Conservation (phyloP, 768 basidiomycete species). For the Pulveroboletus sp. region DNA sequence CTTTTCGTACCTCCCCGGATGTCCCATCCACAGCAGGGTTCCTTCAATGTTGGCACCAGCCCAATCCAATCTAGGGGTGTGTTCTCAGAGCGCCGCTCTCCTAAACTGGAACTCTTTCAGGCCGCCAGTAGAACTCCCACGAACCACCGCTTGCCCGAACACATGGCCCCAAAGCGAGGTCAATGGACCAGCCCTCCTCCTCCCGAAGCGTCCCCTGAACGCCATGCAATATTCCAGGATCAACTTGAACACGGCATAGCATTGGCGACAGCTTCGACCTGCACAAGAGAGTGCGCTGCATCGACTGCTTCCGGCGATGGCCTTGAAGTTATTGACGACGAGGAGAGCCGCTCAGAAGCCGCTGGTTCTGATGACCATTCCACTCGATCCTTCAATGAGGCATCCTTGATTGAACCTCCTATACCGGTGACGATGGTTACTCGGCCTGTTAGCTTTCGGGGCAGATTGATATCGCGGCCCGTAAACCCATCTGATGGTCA, state of each 20-base stretch:
- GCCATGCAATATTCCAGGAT: conserved; percentile 63
- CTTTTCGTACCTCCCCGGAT: conserved; percentile 45
- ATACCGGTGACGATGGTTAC: conserved; percentile 6
- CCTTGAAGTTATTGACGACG: conserved; percentile 59
- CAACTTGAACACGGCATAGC: conserved; percentile 62
- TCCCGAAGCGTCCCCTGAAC: conserved; percentile 64
- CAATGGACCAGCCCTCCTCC: conserved; percentile 88
- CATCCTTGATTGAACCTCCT: conserved; percentile 25
- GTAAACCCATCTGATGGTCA: conserved; percentile 6
- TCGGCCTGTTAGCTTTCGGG: conserved; percentile 19
- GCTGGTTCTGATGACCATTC: conserved; percentile 70
- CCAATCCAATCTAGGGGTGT: conserved; percentile 48
- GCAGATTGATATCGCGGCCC: conserved; percentile 23
- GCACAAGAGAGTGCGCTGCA: conserved; percentile 51
- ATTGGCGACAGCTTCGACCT: conserved; percentile 62
- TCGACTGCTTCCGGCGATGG: conserved; percentile 58
- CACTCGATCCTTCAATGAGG: conserved; percentile 61
- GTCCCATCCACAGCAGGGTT: conserved; percentile 59
- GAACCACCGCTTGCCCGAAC: conserved; percentile 47
- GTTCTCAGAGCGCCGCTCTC: conserved; percentile 48
- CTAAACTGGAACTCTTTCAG: conserved; percentile 46
- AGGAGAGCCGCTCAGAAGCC: conserved; percentile 54
- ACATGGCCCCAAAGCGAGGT: conserved; percentile 76
- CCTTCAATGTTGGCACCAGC: conserved; percentile 64
- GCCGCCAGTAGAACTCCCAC: conserved; percentile 32